phyloP scores from a whole-genome alignment of 176 grass and related monocot genomes.

The Alloteropsis semialata region DNA sequence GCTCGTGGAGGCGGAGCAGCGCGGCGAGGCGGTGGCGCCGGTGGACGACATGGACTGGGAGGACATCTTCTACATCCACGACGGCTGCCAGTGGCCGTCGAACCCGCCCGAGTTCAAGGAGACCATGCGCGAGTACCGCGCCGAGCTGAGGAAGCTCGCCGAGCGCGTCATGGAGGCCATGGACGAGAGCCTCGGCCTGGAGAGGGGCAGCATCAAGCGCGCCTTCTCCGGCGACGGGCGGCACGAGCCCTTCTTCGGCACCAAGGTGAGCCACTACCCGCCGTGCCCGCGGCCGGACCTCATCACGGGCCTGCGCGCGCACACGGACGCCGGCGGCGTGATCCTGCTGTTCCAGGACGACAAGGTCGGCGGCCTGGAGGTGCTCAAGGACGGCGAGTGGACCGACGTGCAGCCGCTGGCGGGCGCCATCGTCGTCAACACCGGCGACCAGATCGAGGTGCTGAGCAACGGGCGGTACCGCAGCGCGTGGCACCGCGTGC shows the following conservation, averaged over 20 bases:
- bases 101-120: constrained; percentile 51
- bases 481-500: constrained; percentile 68
- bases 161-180: constrained; percentile 51
- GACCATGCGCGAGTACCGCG: constrained; percentile 65
- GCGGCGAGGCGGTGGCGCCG: constrained; percentile 20
- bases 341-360: constrained; percentile 77
- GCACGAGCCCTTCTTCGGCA: constrained; percentile 47
- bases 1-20: constrained; percentile 6
- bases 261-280: constrained; percentile 85
- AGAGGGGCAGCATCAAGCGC: constrained; percentile 28
- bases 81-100: constrained; percentile 47
- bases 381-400: constrained; percentile 62
- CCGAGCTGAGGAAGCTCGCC: constrained; percentile 31
- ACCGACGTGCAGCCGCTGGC: constrained; percentile 63
- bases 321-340: constrained; percentile 70
- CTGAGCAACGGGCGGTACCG: constrained; percentile 59
- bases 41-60: constrained; percentile 64
- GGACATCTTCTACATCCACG: constrained; percentile 61
- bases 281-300: constrained; percentile 69
- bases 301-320: constrained; percentile 51
- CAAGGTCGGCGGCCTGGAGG: constrained; percentile 51
- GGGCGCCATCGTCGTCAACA: no score
- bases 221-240: constrained; percentile 40
- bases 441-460: constrained; percentile 74
- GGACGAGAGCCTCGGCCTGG: constrained; percentile 59